These are phyloP conservation scores for Rauvolfia tetraphylla DNA, from an alignment of 257 asterid species.

Conservation along the genomic window DNA sequence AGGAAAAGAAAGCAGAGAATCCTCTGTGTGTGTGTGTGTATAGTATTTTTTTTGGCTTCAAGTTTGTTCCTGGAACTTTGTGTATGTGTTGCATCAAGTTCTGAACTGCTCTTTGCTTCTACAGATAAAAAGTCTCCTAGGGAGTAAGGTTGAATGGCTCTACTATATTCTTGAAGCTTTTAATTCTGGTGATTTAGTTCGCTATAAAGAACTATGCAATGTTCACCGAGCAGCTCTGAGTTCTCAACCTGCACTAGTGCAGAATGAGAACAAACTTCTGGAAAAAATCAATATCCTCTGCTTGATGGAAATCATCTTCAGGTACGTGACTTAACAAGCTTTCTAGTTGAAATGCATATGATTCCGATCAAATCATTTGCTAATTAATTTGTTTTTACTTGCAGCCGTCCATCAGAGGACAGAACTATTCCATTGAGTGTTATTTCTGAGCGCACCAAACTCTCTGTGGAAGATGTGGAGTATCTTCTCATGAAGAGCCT, in stretches of 20 bases:
- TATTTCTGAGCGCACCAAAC: constrained; percentile 83
- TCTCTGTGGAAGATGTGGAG: constrained; percentile 85
- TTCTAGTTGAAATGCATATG: constrained; percentile 5
- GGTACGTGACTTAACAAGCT: constrained; percentile 36
- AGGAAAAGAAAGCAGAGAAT: not conserved
- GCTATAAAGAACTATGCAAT: constrained; percentile 77
- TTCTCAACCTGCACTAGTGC: constrained; percentile 84
- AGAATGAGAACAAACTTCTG: constrained; percentile 86
- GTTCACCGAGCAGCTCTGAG: constrained; percentile 79
- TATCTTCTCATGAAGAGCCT: constrained; percentile 97
- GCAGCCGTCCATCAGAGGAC: constrained; percentile 90
- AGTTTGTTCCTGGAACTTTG: not conserved
- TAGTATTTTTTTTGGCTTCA: not conserved
- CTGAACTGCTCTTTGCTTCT: constrained; percentile 11
- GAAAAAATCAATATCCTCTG: constrained; percentile 96
- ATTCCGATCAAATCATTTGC: constrained; percentile 6
- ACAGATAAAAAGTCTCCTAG: constrained; percentile 83
- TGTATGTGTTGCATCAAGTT: not conserved
- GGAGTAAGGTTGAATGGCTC: constrained; percentile 88
- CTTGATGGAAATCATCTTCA: constrained; percentile 95
- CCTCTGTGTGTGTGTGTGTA: not conserved
- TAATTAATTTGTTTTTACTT: constrained; percentile 16
- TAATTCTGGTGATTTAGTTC: constrained; percentile 76
- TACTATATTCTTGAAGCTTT: constrained; percentile 88
- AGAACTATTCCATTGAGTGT: constrained; percentile 81